Percentiles rank a stretch among this genome's conserved stretches.
Conservation (phyloP, 73 alveolate genomes). For the Paramecium bursaria region DNA sequence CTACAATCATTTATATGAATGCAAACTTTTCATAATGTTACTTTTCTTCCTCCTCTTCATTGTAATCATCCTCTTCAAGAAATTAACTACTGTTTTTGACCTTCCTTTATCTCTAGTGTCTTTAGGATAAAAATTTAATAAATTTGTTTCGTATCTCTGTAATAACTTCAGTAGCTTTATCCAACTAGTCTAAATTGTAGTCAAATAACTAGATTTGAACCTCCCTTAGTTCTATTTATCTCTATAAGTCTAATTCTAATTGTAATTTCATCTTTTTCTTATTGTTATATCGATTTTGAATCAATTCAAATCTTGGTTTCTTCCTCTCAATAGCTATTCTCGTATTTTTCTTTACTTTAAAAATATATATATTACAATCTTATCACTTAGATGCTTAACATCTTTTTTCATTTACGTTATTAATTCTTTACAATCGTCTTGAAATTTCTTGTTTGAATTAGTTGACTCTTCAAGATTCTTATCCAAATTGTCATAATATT, state of each 20-base stretch:
- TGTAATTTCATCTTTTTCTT: constrained; percentile 43
- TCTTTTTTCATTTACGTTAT: neutral
- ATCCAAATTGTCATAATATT: constrained; percentile 13
- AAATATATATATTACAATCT: constrained; percentile 9
- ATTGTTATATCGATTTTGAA: neutral
- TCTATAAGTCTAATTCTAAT: neutral
- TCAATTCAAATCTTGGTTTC: constrained; percentile 44
- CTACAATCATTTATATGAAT: constrained; percentile 8
- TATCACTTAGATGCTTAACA: neutral
- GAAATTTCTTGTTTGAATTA: neutral
- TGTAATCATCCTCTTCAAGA: constrained; percentile 56
- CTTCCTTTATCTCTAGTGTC: constrained; percentile 48
- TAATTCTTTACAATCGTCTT: constrained; percentile 3
- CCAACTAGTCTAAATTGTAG: constrained; percentile 43
- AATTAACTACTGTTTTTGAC: constrained; percentile 5
- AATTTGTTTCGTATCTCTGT: constrained; percentile 37
- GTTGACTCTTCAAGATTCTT: constrained; percentile 7
- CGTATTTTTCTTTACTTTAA: constrained; percentile 1
- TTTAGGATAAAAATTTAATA: constrained; percentile 4
- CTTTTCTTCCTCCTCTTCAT: constrained; percentile 58
- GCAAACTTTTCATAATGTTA: constrained; percentile 47
- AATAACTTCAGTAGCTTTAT: constrained; percentile 32
- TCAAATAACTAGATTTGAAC: constrained; percentile 12
- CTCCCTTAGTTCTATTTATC: constrained; percentile 39
- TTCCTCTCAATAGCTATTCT: constrained; percentile 3